A percentile compares a stretch with the other conserved stretches of the same genome.
phyloP scores from a whole-genome alignment of 768 basidiomycete species.

The Scleroderma citrinum region DNA sequence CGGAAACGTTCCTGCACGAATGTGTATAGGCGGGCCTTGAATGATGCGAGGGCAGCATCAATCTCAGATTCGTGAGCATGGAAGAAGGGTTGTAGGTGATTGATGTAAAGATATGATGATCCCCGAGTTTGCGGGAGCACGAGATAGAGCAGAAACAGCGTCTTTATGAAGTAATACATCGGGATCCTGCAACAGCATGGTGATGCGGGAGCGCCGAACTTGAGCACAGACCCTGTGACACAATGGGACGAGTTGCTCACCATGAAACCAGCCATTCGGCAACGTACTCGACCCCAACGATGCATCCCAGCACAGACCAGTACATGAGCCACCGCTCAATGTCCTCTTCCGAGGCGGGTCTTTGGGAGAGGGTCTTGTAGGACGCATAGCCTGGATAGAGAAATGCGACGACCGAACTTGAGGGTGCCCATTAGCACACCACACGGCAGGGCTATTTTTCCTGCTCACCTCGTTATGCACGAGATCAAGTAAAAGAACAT shows the following conservation, averaged over 20 bases:
- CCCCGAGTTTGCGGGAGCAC: conserved; percentile 88
- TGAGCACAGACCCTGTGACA: background rate
- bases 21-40: conserved; percentile 51
- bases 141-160: conserved; percentile 81
- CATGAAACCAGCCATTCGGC: conserved; percentile 86
- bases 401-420: conserved; percentile 69
- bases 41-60: conserved; percentile 67
- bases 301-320: conserved; percentile 85
- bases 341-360: conserved; percentile 80
- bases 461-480: conserved; percentile 34
- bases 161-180: conserved; percentile 80
- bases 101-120: conserved; percentile 76
- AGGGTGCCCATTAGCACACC: background rate
- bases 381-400: conserved; percentile 93
- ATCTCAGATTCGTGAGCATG: conserved; percentile 78
- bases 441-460: conserved; percentile 30
- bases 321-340: conserved; percentile 97
- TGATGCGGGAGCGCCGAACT: conserved; percentile 3
- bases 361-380: conserved; percentile 87
- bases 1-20: conserved; percentile 62
- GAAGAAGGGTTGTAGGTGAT: conserved; percentile 80
- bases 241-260: conserved; percentile 37
- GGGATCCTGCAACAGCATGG: conserved; percentile 59
- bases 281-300: conserved; percentile 75
- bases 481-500: conserved; percentile 42